Evolutionary conservation across 139 green algal species (phyloP).

Genomic region (Chlamydomonas asymmetrica): DNA sequence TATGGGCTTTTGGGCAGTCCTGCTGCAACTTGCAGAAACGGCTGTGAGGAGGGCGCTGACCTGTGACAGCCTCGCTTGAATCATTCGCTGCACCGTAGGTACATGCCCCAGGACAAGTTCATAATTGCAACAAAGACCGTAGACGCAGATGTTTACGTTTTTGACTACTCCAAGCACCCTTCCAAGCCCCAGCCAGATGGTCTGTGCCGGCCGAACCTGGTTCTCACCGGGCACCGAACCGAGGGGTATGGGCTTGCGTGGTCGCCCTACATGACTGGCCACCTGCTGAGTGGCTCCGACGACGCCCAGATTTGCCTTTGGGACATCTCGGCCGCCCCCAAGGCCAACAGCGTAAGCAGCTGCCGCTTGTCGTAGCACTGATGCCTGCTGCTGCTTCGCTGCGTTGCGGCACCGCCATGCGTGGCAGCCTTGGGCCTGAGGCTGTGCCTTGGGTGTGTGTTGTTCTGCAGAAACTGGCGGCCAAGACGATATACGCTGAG

Average conservation of each 20-base stretch:
- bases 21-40: no score
- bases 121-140: constrained; percentile 98
- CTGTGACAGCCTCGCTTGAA: no score
- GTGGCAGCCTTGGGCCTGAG: not conserved
- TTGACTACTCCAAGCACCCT: constrained; percentile 97
- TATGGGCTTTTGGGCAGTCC: no score
- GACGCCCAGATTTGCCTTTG: constrained; percentile 99
- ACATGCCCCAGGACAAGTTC: constrained; percentile 86
- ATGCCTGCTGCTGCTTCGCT: no score
- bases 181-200: constrained; percentile 83
- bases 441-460: not conserved
- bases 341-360: no score
- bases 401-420: not conserved
- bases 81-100: no score
- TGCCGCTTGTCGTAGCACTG: no score
- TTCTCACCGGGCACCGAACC: constrained; percentile 82
- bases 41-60: no score
- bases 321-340: constrained; percentile 79
- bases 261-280: constrained; percentile 74
- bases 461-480: constrained; percentile 58
- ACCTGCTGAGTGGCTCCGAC: constrained; percentile 94
- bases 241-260: constrained; percentile 98
- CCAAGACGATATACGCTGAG: constrained; percentile 76
- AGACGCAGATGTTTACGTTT: constrained; percentile 87
- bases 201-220: constrained; percentile 86